A percentile compares a stretch with the other conserved stretches of the same genome.
These are phyloP conservation scores for Fusarium pseudonygamai DNA, from an alignment of 2,329 filamentous ascomycete genomes.

Conservation along the genomic window DNA sequence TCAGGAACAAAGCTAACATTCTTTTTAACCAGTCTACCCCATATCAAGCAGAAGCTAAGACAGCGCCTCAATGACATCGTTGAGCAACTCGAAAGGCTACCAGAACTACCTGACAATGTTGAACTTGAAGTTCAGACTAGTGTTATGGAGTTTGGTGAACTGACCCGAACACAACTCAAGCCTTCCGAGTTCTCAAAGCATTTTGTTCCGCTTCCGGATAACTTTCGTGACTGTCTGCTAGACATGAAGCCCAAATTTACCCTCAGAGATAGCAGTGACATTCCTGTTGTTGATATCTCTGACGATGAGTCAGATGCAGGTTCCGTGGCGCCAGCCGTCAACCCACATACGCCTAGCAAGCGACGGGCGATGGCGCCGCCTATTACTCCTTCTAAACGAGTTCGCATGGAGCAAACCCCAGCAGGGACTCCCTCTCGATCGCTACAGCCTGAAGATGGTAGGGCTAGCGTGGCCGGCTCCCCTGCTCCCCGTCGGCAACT, in stretches of 20 bases:
- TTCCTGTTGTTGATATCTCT: conserved; percentile 51
- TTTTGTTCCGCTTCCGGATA: conserved; percentile 58
- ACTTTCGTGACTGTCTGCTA: conserved; percentile 61
- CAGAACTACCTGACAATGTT: conserved; percentile 74
- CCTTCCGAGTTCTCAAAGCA: conserved; percentile 54
- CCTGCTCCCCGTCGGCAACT: conserved; percentile 13
- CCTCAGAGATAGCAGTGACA: conserved; percentile 51
- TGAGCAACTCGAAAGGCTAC: conserved; percentile 64
- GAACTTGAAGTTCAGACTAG: conserved; percentile 71
- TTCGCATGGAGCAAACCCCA: conserved; percentile 34
- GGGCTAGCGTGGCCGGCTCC: conserved; percentile 32
- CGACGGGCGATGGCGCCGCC: conserved; percentile 42
- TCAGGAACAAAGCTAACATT: conserved; percentile 11
- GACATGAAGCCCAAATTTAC: conserved; percentile 58
- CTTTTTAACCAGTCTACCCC: conserved; percentile 54
- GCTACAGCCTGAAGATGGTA: conserved; percentile 53
- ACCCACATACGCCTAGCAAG: conserved; percentile 44
- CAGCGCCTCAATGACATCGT: conserved; percentile 62
- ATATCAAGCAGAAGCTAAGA: conserved; percentile 64
- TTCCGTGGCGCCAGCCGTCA: conserved; percentile 32
- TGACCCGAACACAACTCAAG: conserved; percentile 60
- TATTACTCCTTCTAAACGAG: conserved; percentile 49
- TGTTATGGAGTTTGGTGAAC: conserved; percentile 65
- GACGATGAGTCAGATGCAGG: conserved; percentile 52
- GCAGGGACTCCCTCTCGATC: conserved; percentile 23